Conservation (phyloP, 2,329 filamentous ascomycete genomes). For the Ambrosiella xylebori region DNA sequence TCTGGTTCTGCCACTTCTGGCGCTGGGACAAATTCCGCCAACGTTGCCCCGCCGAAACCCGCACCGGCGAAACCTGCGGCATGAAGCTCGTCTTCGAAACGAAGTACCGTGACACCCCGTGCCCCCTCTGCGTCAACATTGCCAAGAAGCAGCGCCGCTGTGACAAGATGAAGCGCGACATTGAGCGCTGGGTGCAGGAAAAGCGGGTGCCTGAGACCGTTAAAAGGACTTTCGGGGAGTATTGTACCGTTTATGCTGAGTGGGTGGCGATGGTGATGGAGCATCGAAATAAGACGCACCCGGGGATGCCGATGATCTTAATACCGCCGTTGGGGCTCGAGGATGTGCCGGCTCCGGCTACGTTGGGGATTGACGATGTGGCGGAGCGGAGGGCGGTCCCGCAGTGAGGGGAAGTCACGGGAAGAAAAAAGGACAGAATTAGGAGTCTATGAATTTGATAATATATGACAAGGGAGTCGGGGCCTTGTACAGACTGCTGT, state of each 20-base stretch:
- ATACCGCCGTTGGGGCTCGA: neutral
- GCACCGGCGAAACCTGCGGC: constrained; percentile 89
- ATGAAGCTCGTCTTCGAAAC: constrained; percentile 77
- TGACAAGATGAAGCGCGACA: constrained; percentile 55
- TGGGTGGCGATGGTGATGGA: constrained; percentile 23
- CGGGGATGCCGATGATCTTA: neutral
- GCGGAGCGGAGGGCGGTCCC: too few species aligned
- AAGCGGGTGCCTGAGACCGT: constrained; percentile 59
- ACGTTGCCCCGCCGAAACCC: constrained; percentile 88
- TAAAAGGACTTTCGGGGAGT: constrained; percentile 51
- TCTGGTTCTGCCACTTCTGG: constrained; percentile 76
- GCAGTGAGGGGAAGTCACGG: too few species aligned
- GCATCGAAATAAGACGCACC: neutral
- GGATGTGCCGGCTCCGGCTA: too few species aligned
- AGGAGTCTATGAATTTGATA: too few species aligned
- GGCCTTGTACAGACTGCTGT: too few species aligned
- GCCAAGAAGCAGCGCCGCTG: constrained; percentile 66
- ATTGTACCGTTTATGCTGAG: constrained; percentile 46
- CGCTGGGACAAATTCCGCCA: constrained; percentile 87
- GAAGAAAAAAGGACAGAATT: too few species aligned
- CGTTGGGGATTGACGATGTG: too few species aligned
- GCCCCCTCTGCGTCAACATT: constrained; percentile 77
- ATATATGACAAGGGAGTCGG: too few species aligned
- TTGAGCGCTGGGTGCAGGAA: constrained; percentile 61
- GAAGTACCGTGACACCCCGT: constrained; percentile 43